Evolutionary conservation across 805 yeast species (phyloP).

Genomic region (Sugiyamaella smithiae): DNA sequence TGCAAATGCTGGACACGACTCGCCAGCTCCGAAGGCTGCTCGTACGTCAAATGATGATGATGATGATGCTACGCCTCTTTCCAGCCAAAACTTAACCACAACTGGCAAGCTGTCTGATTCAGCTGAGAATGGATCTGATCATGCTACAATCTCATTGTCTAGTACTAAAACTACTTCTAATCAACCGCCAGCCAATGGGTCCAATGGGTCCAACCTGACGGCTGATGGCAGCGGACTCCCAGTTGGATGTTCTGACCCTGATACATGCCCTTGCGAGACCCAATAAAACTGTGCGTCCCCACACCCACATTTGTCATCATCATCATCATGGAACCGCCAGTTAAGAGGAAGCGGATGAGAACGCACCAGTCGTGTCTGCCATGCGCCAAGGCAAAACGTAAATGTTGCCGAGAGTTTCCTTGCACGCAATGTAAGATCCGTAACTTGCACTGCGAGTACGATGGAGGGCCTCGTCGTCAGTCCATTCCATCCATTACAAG

Average conservation of each 20-base stretch:
- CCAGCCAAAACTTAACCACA: no score
- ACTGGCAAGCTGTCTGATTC: no score
- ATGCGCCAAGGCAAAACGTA: conserved; percentile 21
- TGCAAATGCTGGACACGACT: not conserved
- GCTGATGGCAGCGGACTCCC: no score
- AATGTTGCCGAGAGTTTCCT: conserved; percentile 19
- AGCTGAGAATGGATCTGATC: no score
- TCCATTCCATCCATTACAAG: conserved; percentile 5
- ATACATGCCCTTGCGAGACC: not conserved
- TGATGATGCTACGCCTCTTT: no score
- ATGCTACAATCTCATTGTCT: no score
- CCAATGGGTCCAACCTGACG: no score
- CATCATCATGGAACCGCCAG: conserved; percentile 5
- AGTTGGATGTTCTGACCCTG: no score
- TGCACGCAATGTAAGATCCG: conserved; percentile 21
- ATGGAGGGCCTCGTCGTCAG: conserved; percentile 10
- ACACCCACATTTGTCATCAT: conserved; percentile 7
- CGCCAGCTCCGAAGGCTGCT: no score
- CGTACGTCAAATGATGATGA: not conserved
- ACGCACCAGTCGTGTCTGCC: conserved; percentile 21
- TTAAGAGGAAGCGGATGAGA: conserved; percentile 13
- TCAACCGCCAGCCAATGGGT: no score
- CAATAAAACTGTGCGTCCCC: conserved; percentile 2
- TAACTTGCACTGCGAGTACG: conserved; percentile 17
- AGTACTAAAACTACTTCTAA: no score